Evolutionary conservation across 352 stramenopile species (phyloP).

Genomic region (Phytophthora palmivora): DNA sequence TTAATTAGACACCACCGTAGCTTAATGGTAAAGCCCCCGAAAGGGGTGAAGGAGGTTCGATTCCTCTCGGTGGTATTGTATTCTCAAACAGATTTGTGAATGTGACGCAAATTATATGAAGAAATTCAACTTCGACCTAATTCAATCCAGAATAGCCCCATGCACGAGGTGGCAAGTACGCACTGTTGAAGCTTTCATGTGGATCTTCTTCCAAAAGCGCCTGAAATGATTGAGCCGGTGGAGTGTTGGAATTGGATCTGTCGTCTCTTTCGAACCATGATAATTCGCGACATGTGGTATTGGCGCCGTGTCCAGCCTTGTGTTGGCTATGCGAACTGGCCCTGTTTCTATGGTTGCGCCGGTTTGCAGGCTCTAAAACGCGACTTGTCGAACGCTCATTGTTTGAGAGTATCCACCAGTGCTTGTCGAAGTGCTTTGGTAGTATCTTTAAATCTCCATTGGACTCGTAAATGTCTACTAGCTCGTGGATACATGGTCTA

Average conservation of each 20-base stretch:
- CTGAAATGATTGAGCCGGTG: background rate
- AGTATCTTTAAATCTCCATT: background rate
- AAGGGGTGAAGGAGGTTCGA: slow-evolving; percentile 2
- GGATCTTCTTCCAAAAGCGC: background rate
- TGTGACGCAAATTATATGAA: background rate
- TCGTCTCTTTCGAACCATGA: slow-evolving; percentile 2
- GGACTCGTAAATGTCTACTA: slow-evolving; percentile 1
- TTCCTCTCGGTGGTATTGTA: slow-evolving; percentile 2
- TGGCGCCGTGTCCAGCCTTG: background rate
- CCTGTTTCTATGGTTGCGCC: background rate
- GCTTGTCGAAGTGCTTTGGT: slow-evolving; percentile 2
- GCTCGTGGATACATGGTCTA: slow-evolving; percentile 12
- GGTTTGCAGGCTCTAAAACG: slow-evolving; percentile 1
- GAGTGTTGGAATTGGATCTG: background rate
- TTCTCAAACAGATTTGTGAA: background rate
- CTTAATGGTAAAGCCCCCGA: too few relatives aligned
- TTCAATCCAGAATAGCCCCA: slow-evolving; percentile 2
- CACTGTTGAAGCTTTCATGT: background rate
- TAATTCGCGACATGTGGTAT: background rate
- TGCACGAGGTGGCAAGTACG: background rate
- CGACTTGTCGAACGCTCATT: background rate
- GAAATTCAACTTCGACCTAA: background rate
- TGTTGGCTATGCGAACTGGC: background rate
- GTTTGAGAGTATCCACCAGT: slow-evolving; percentile 5
- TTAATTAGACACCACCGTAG: background rate